A percentile compares a stretch with the other conserved stretches of the same genome.
Evolutionary conservation across 1,284 basidiomycete genomes (phyloP).

Genomic region (Fomitopsis schrenkii): DNA sequence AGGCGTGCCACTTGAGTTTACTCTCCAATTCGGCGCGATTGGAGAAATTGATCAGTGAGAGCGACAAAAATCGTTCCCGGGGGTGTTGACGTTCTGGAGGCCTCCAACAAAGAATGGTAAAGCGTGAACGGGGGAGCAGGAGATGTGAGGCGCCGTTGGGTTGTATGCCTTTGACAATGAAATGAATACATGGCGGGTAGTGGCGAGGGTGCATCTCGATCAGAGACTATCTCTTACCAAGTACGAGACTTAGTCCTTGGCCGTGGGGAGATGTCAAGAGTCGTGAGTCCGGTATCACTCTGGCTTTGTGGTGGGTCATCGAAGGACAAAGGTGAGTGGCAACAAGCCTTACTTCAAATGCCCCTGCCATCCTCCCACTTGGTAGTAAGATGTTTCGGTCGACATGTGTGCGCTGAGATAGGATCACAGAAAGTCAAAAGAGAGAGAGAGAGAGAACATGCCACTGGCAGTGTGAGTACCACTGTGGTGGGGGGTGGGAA

Average conservation of each 20-base stretch:
- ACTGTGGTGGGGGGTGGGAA: no score
- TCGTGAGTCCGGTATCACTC: slow-evolving; percentile 10
- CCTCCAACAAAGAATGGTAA: slow-evolving; percentile 5
- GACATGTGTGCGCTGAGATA: slow-evolving; percentile 1
- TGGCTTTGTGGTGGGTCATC: not conserved
- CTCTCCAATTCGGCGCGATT: slow-evolving; percentile 17
- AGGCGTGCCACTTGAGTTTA: slow-evolving; percentile 21
- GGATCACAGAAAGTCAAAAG: not conserved
- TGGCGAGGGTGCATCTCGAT: no score
- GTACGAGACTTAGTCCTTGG: slow-evolving; percentile 13
- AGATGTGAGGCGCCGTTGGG: slow-evolving; percentile 31
- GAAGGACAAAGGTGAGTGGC: not conserved
- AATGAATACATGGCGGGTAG: not conserved
- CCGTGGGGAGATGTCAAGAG: slow-evolving; percentile 1
- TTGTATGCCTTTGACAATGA: slow-evolving; percentile 21
- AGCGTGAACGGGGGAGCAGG: slow-evolving; percentile 20
- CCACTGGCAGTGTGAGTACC: no score
- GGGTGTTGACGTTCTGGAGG: not conserved
- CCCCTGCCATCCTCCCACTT: slow-evolving; percentile 28
- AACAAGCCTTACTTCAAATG: slow-evolving; percentile 20
- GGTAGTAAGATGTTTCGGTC: slow-evolving; percentile 21
- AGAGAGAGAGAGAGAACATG: no score
- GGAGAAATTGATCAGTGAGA: slow-evolving; percentile 30
- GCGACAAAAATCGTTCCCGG: slow-evolving; percentile 23
- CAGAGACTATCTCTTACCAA: slow-evolving; percentile 8